These are phyloP conservation scores for Chytriomyces sp. DNA, from an alignment of 192 early-diverging fungal genomes.

Conservation along the genomic window DNA sequence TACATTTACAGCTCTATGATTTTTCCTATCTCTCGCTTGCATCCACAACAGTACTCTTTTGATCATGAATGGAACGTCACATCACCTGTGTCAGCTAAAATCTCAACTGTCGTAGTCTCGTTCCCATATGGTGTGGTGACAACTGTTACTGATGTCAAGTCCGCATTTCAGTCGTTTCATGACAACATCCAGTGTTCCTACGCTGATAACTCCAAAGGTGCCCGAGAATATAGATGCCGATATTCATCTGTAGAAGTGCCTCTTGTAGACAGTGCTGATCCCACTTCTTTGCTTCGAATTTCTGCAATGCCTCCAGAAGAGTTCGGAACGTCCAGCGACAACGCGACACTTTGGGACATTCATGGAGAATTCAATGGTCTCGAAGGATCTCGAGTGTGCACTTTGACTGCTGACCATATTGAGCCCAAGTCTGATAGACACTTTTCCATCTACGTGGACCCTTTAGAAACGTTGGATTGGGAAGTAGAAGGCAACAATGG, in stretches of 20 bases:
- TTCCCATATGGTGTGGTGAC: constrained; percentile 3
- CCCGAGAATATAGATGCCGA: background rate
- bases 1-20: background rate
- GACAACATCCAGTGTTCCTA: background rate
- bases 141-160: background rate
- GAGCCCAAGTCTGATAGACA: background rate
- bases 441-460: constrained; percentile 15
- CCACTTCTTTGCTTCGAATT: background rate
- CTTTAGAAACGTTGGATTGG: background rate
- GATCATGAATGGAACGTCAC: constrained; percentile 25
- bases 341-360: background rate
- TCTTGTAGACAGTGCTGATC: background rate
- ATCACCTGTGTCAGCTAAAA: background rate
- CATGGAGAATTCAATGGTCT: constrained; percentile 5
- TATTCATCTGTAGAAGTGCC: background rate
- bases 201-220: background rate
- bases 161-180: background rate
- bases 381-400: background rate
- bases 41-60: constrained; percentile 36
- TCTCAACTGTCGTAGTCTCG: constrained; percentile 12
- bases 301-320: background rate
- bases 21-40: constrained; percentile 31
- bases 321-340: background rate
- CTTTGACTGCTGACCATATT: background rate
- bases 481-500: background rate